These are phyloP conservation scores for Gracilaria caudata DNA, from an alignment of 23 red algal genomes.

Conservation along the genomic window DNA sequence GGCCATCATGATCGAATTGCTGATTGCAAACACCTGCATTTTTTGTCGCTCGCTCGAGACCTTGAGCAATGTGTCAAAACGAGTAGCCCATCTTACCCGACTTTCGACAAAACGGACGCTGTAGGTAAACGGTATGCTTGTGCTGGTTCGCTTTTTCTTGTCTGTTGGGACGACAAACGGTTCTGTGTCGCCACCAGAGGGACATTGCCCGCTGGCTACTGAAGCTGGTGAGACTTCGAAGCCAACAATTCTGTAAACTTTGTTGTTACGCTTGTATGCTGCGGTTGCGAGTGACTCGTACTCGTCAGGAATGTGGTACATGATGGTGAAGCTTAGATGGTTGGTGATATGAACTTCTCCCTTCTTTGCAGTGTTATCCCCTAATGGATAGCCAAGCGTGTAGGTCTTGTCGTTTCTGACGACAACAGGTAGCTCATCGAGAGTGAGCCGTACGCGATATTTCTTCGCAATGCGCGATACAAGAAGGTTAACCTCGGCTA, in stretches of 20 bases:
- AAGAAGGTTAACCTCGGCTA: conserved; percentile 52
- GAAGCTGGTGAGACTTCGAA: conserved; percentile 85
- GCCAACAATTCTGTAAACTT: conserved; percentile 90
- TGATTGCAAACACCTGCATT: conserved; percentile 92
- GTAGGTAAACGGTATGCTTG: conserved; percentile 72
- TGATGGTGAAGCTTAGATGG: conserved; percentile 87
- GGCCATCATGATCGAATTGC: conserved; percentile 86
- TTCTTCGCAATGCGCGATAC: conserved; percentile 53
- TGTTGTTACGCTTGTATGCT: not conserved
- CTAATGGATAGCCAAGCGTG: conserved; percentile 80
- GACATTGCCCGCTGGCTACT: conserved; percentile 23
- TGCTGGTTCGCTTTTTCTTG: not conserved
- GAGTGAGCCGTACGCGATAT: conserved; percentile 78
- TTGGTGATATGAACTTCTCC: conserved; percentile 60
- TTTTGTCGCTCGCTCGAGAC: conserved; percentile 52
- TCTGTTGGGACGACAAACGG: conserved; percentile 39
- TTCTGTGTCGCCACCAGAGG: not conserved
- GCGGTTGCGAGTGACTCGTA: conserved; percentile 29
- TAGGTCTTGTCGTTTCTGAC: conserved; percentile 45
- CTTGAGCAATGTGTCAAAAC: conserved; percentile 88
- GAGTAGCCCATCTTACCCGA: conserved; percentile 81
- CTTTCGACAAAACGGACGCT: conserved; percentile 75
- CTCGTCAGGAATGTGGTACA: conserved; percentile 83
- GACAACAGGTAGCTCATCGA: conserved; percentile 91
- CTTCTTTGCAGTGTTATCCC: conserved; percentile 11